phyloP scores from a whole-genome alignment of 495 filamentous ascomycete species.

The Penicillium malachiteum region DNA sequence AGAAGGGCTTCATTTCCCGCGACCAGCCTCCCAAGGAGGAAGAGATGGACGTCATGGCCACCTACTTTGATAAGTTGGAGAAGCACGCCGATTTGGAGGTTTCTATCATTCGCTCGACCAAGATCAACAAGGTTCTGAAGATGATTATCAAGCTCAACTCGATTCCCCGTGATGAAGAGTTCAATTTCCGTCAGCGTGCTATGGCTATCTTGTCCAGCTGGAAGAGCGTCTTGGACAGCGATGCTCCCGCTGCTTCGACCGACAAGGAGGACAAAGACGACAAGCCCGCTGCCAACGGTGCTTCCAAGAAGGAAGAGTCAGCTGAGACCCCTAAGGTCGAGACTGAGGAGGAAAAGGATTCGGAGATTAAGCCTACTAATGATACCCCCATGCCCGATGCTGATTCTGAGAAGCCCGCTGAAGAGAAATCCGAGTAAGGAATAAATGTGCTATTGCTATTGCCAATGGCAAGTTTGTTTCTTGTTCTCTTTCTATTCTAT shows the following conservation, averaged over 20 bases:
- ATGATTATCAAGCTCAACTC: conserved; percentile 77
- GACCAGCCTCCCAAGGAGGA: conserved; percentile 79
- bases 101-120: conserved; percentile 77
- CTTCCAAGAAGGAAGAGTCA: conserved; percentile 47
- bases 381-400: conserved; percentile 42
- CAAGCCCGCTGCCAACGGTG: conserved; percentile 50
- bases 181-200: conserved; percentile 77
- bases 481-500: conserved; percentile 1
- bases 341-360: conserved; percentile 47
- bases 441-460: conserved; percentile 1
- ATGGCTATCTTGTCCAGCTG: conserved; percentile 72
- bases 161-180: conserved; percentile 84
- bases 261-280: conserved; percentile 49
- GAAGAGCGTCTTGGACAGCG: conserved; percentile 72
- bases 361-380: conserved; percentile 41
- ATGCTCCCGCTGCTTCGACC: conserved; percentile 40
- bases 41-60: conserved; percentile 84
- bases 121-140: conserved; percentile 94
- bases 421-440: conserved; percentile 13
- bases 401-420: conserved; percentile 19
- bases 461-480: neutral
- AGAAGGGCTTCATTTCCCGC: conserved; percentile 82
- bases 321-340: conserved; percentile 44
- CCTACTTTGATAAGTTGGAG: conserved; percentile 78
- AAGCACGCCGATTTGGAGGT: conserved; percentile 76